phyloP scores from a whole-genome alignment of 2,329 filamentous ascomycete genomes.

The Colletotrichum paranaense region DNA sequence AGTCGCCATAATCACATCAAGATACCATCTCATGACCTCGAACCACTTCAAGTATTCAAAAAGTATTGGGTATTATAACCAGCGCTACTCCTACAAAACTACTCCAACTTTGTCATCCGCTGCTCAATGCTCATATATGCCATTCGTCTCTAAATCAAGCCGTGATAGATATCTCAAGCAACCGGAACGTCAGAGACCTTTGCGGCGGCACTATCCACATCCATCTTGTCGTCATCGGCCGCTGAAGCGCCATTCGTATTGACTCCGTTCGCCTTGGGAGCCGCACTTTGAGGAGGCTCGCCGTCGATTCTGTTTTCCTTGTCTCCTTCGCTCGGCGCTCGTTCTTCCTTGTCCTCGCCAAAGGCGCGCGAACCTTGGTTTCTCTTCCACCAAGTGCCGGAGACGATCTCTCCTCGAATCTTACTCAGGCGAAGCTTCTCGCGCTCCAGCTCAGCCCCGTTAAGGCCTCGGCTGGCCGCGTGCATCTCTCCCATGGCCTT shows the following conservation, averaged over 20 bases:
- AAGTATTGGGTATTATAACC: slow-evolving; percentile 34
- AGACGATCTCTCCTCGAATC: slow-evolving; percentile 44
- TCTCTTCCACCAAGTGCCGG: slow-evolving; percentile 48
- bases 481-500: slow-evolving; percentile 66
- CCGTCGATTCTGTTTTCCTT: slow-evolving; percentile 58
- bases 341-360: slow-evolving; percentile 42
- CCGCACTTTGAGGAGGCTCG: slow-evolving; percentile 3
- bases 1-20: background rate
- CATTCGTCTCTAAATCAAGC: background rate
- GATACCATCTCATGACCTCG: background rate
- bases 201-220: slow-evolving; percentile 4
- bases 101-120: background rate
- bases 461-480: slow-evolving; percentile 38
- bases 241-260: background rate
- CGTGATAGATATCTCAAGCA: background rate
- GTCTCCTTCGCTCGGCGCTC: slow-evolving; percentile 50
- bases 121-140: slow-evolving; percentile 3
- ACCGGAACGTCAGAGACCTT: background rate
- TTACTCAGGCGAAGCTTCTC: slow-evolving; percentile 37
- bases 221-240: slow-evolving; percentile 17
- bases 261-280: background rate
- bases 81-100: slow-evolving; percentile 31
- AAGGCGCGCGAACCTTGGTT: slow-evolving; percentile 39
- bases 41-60: slow-evolving; percentile 1
- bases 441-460: slow-evolving; percentile 28